Conservation (phyloP, 768 basidiomycete genomes). For the Strobilomyces confusus region DNA sequence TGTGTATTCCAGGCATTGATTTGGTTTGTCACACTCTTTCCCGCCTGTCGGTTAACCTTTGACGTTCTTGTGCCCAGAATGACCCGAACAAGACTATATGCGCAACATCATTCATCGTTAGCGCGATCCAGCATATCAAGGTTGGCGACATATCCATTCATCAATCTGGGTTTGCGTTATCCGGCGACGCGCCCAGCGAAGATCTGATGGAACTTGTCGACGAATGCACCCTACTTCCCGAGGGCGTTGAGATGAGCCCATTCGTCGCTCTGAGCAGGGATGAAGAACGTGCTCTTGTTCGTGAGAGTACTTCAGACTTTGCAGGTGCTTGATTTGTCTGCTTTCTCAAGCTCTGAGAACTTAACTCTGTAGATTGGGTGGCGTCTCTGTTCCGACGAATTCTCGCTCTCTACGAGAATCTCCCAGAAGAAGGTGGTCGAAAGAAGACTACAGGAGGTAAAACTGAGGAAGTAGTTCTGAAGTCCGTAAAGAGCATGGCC, state of each 20-base stretch:
- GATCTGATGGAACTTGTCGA: constrained; percentile 52
- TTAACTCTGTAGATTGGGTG: constrained; percentile 63
- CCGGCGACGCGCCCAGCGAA: constrained; percentile 50
- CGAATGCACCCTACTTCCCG: constrained; percentile 45
- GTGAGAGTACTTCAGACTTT: constrained; percentile 76
- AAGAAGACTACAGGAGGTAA: constrained; percentile 84
- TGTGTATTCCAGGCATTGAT: constrained; percentile 91
- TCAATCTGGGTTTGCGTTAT: constrained; percentile 52
- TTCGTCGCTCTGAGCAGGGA: constrained; percentile 43
- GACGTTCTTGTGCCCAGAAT: constrained; percentile 43
- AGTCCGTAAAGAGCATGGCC: constrained; percentile 73
- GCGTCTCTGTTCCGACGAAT: constrained; percentile 72
- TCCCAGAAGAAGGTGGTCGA: constrained; percentile 93
- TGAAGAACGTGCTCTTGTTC: constrained; percentile 68
- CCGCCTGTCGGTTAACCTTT: neutral
- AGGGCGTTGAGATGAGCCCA: constrained; percentile 40
- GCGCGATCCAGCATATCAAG: constrained; percentile 70
- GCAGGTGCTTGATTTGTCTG: constrained; percentile 46
- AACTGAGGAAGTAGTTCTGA: constrained; percentile 68
- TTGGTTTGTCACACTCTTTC: constrained; percentile 43
- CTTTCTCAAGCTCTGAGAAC: neutral
- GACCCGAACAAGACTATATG: constrained; percentile 79
- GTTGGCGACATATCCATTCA: constrained; percentile 70
- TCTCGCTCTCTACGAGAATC: constrained; percentile 81
- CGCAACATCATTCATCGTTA: constrained; percentile 73